Evolutionary conservation across 2,329 filamentous ascomycete species (phyloP).

Genomic region (Aspergillus cejpii): DNA sequence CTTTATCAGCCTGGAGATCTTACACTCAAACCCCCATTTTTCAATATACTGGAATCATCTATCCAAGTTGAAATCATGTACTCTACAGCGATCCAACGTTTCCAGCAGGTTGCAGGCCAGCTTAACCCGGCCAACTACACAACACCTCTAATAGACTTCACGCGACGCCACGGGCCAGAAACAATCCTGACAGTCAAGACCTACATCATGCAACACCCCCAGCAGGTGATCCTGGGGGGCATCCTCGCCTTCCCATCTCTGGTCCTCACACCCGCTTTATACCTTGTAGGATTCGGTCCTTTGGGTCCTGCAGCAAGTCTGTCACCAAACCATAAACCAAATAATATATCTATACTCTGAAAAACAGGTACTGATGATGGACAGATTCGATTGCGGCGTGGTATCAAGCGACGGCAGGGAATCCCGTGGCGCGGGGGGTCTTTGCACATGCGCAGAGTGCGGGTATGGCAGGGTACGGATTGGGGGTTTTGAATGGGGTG

Average conservation of each 20-base stretch:
- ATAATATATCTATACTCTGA: no score
- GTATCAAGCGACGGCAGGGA: slow-evolving; percentile 1
- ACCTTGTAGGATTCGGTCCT: neutral
- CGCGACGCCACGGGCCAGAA: no score
- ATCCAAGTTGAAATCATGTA: no score
- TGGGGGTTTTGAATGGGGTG: neutral
- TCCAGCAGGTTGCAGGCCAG: neutral
- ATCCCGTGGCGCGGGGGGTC: neutral
- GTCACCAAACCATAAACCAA: no score
- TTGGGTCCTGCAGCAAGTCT: neutral
- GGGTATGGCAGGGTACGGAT: slow-evolving; percentile 4
- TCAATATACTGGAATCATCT: no score
- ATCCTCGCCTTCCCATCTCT: neutral
- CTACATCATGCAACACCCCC: neutral
- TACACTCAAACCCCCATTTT: no score
- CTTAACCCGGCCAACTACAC: no score
- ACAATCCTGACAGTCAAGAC: no score
- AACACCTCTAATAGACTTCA: no score
- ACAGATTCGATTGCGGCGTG: slow-evolving; percentile 1
- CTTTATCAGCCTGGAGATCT: no score
- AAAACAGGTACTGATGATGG: neutral
- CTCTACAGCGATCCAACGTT: neutral
- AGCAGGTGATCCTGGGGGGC: neutral
- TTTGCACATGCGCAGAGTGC: neutral
- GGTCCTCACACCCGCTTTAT: neutral